Percentiles rank a stretch among this genome's conserved stretches.
These are phyloP conservation scores for Cornus controversa DNA, from an alignment of 148 eudicot genomes.

Conservation along the genomic window DNA sequence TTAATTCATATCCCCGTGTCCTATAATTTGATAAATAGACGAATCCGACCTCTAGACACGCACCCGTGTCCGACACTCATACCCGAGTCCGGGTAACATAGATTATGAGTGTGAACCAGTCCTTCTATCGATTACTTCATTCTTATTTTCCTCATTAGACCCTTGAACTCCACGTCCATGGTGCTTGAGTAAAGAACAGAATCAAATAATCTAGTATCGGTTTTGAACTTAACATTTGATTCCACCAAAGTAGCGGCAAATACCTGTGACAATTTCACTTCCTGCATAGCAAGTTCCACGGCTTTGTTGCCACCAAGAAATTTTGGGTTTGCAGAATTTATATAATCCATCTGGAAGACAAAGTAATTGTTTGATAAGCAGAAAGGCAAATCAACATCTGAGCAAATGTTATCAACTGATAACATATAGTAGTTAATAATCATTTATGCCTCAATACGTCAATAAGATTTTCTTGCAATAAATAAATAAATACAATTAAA, in stretches of 20 bases:
- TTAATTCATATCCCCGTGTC: too few species aligned
- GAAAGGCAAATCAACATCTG: background rate
- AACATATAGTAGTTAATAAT: background rate
- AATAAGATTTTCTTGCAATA: background rate
- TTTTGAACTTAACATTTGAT: background rate
- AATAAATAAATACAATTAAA: background rate
- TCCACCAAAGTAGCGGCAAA: background rate
- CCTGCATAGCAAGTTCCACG: constrained; percentile 29
- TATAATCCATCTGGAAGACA: constrained; percentile 34
- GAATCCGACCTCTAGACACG: too few species aligned
- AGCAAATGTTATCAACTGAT: background rate
- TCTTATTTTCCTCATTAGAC: too few species aligned
- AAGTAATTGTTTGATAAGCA: too few species aligned
- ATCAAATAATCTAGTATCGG: too few species aligned
- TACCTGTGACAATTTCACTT: constrained; percentile 18
- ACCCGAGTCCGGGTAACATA: too few species aligned
- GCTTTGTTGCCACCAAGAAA: constrained; percentile 43
- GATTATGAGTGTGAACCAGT: too few species aligned
- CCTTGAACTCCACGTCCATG: too few species aligned
- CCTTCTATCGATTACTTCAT: too few species aligned
- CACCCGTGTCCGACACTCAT: too few species aligned
- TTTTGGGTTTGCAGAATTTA: constrained; percentile 39
- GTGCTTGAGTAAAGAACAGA: too few species aligned
- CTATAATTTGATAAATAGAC: too few species aligned
- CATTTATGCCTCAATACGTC: background rate